Base-by-base conservation (phyloP, 202 grass and related monocot genomes). In the Setaria italica region DNA sequence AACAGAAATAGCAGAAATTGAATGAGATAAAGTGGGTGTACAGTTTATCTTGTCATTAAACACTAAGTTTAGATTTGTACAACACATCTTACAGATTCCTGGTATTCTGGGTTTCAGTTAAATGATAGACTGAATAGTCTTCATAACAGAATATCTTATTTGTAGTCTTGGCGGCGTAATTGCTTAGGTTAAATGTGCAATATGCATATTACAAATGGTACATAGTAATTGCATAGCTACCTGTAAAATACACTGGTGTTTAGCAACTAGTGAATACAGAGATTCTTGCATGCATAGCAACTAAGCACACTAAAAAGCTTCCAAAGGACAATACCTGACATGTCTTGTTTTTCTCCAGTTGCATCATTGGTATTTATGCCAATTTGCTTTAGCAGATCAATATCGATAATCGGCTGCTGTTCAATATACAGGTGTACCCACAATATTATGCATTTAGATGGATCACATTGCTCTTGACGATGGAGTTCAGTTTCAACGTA, bases 371-470 rank as follows among this genome's bases (percentile, higher is more conserved):
- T 67, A n/a, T 68, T 85, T 29, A 58, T 58, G 48, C 8, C 70
- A 34, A 29, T 82, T 74, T 69, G 17, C 17, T 83, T 39, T 43
- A 17, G 67, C 53, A 76, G 62, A 5, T 82, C 30, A 13, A 59
- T 82, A 10, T 79, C 66, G 43, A 76, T 69, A 33, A 42, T 46
- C 54, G 51, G 12, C 41, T 39, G 33, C 30, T 82, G 15, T 80
- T 73, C 41, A 76, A 62, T 81, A 45, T 91, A 45, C 80, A 99
- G 93, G 88, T 99, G 35, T 95, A 92, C 70, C 91, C 93, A 53
- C 93, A 94, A 80, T 95, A 95, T 83, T 99, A 95, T 88, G 96
- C 88, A 21, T 95, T 99, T 80, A 86, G 96, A 88, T 99, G 96
- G 96, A 92, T 99, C 79, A 95, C 93, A 42, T 84, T 99, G 82